Base-by-base conservation (phyloP, 2,329 filamentous ascomycete genomes). In the Cryphonectria carpinicola region DNA sequence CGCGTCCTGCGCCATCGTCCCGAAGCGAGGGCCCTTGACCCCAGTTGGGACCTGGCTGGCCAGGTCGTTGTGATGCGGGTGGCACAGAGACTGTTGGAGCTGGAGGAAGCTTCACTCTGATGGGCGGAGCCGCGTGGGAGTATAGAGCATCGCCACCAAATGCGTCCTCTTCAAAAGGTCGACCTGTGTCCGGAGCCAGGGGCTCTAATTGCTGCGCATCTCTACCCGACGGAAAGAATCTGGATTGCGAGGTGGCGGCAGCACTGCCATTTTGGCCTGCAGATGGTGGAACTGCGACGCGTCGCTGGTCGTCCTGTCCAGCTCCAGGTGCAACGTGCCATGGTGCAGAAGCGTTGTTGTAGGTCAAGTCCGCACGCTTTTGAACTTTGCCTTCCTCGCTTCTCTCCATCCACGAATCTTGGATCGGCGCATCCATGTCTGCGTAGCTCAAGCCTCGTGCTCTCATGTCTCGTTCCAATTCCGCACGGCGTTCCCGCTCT, bases 101-200 rank as follows among this genome's bases (percentile, higher is more conserved):
- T 1, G 93, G 93, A 3, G 93, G 95, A 4, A 98, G 86, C 77
- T 91, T 94, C 17, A 98, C 95, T 37, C 94, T 89, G 52, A 84
- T 88, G 0, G 93, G 93, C 11, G 95, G 82, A 49, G 88, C 89
- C 10, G 95, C 92, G 70, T 90, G 87, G 4, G 93, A 92, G 71
- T 87, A 89, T 46, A 82, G 81, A 1, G 82, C 83, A 75, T 93
- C 88, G 41, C 92, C 90, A 74, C 90, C 89, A 74, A 92, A 93
- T 1, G 87, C 92, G 72, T 88, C 86, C 80, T 88, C 89, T 28
- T 88, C 90, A 0, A 91, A 91, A 63, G 93, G 92, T 56, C 85
- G 82, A 4, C 80, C 77, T n/a, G 81, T 79, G 61, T 83, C 84
- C 35, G 75, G 76, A 66, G 75, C 71, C 17, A 68, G 49, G 14